These are phyloP conservation scores for Beauveria brongniartii DNA, from an alignment of 2,329 filamentous ascomycete species.

Conservation along the genomic window DNA sequence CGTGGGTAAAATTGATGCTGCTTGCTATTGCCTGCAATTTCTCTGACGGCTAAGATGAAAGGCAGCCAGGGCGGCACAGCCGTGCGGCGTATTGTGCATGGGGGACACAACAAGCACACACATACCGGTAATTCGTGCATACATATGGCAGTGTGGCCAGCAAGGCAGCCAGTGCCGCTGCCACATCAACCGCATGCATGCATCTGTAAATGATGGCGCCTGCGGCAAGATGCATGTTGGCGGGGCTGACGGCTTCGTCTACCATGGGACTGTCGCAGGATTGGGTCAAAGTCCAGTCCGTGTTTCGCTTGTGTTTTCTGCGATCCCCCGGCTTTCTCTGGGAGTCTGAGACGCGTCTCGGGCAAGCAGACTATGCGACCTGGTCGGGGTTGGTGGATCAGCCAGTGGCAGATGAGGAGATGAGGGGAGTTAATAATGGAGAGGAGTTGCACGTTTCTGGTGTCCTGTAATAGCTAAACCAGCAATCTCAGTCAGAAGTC, in stretches of 20 bases:
- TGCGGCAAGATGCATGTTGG: background rate
- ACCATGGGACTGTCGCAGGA: conserved; percentile 5
- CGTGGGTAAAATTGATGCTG: too few relatives aligned
- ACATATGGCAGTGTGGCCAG: background rate
- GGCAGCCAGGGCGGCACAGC: background rate
- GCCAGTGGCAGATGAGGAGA: background rate
- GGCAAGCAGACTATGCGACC: background rate
- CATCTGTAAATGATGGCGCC: conserved; percentile 6
- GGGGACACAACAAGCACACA: background rate
- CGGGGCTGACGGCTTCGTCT: background rate
- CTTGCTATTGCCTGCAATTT: too few relatives aligned
- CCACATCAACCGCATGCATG: background rate
- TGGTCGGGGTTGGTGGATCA: background rate
- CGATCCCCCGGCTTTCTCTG: background rate
- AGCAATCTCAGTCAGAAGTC: background rate
- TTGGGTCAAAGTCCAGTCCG: conserved; percentile 1
- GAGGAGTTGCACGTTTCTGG: background rate
- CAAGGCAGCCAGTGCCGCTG: too few relatives aligned
- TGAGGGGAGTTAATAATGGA: background rate
- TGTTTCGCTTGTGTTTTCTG: conserved; percentile 5
- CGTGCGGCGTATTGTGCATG: background rate
- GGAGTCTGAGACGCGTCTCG: background rate
- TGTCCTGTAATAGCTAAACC: background rate
- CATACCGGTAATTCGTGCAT: background rate
- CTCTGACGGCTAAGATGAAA: too few relatives aligned